Evolutionary conservation across 139 green algal genomes (phyloP), one percentile per base, ranked within the genome.

Genomic region (Nannochloris sp.): DNA sequence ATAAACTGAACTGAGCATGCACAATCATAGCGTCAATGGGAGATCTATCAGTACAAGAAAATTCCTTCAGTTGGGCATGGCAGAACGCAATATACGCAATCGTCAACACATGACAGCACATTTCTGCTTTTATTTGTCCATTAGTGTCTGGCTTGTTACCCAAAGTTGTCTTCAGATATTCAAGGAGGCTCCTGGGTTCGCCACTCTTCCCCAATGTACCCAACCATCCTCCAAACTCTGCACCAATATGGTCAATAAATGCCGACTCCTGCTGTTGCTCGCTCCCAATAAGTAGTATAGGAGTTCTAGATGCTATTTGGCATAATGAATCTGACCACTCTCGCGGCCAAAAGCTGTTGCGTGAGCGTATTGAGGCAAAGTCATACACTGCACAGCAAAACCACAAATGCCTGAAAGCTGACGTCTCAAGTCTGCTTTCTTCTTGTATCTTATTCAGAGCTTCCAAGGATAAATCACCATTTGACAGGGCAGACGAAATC

Each of bases 371-470:
- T 16, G 62, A 69, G 12, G 63, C 70, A 59, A 83, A 66, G 56
- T 72, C 69, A 69, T 81, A 77, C 49, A 89, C 56, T 2, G 68
- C 74, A 1, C 66, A 53, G 65, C 89, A 82, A 17, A 92, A 73
- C 85, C 85, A 92, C 2, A 91, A 65, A 55, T 78, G 74, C 33
- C 84, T 65, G 29, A 87, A 78, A 16, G 85, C 67, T 45, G 69
- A 73, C 33, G 81, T 59, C 6, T 70, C 51, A 1, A 62, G 48
- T 28, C 67, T 37, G 11, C 81, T 70, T 48, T 78, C 43, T 49
- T 81, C 75, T 61, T 78, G 66, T 4, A 72, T 26, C 5, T 37
- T 46, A 36, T 59, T 56, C 31, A 80, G 28, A n/a, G 51, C 50
- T 37, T 74, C 74, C 49, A 72, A 58, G 40, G 61, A 67, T 36